Conservation (phyloP, 768 basidiomycete genomes). For the Aureoboletus auriporus region DNA sequence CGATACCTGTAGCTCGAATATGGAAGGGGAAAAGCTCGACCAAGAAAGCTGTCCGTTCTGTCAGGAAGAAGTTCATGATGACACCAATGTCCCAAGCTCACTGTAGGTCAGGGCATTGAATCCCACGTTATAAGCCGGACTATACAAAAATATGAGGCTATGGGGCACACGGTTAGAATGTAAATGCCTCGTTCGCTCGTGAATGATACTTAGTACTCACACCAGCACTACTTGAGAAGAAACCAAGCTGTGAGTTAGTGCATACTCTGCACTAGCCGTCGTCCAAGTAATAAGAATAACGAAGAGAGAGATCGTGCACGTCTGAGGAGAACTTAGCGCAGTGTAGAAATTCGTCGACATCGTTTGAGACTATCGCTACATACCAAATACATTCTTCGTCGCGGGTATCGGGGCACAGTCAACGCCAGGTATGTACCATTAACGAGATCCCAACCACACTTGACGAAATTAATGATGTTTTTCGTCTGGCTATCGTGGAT, state of each 20-base stretch:
- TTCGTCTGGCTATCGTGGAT: conserved; percentile 14
- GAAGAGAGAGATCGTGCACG: conserved; percentile 8
- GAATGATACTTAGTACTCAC: not conserved
- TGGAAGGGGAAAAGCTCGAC: no score
- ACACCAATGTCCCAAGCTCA: not conserved
- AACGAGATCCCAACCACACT: conserved; percentile 4
- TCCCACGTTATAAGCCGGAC: conserved; percentile 4
- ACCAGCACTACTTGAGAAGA: conserved; percentile 7
- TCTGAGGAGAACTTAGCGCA: not conserved
- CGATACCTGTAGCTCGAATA: no score
- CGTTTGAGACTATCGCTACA: not conserved
- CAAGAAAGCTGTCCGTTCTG: no score
- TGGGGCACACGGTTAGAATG: not conserved
- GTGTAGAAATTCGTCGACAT: no score
- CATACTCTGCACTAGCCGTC: conserved; percentile 10
- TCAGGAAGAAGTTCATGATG: no score
- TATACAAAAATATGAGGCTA: conserved; percentile 10
- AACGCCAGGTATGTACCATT: conserved; percentile 1
- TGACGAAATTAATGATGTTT: conserved; percentile 10
- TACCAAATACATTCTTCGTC: conserved; percentile 10
- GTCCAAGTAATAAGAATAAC: conserved; percentile 16
- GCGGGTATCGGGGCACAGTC: conserved; percentile 1
- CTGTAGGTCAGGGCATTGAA: conserved; percentile 5
- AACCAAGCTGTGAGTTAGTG: conserved; percentile 1
- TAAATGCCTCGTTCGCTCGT: no score